Percentiles rank a stretch among this genome's conserved stretches.
These are phyloP conservation scores for Salicornia ramosissima DNA, from an alignment of 148 eudicot species.

Conservation along the genomic window DNA sequence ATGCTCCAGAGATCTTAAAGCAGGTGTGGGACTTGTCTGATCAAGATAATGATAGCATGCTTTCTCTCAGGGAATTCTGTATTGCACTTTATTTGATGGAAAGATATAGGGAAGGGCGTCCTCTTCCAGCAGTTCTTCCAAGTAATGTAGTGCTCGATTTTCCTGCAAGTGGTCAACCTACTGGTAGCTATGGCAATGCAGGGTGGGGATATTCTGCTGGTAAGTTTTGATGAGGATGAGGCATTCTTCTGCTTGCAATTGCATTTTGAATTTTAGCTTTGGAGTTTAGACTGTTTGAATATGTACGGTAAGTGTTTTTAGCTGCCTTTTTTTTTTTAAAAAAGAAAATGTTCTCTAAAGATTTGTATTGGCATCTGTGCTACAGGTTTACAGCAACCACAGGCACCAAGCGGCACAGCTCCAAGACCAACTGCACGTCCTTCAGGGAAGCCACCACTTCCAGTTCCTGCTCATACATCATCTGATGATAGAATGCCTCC, in stretches of 20 bases:
- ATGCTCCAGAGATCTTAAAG: slow-evolving; percentile 77
- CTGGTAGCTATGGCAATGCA: slow-evolving; percentile 48
- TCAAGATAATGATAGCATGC: slow-evolving; percentile 99
- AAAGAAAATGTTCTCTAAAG: neutral
- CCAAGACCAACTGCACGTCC: slow-evolving; percentile 46
- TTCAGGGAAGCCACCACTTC: slow-evolving; percentile 63
- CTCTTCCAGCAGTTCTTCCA: slow-evolving; percentile 79
- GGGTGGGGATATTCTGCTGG: slow-evolving; percentile 71
- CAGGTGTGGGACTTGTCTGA: slow-evolving; percentile 99
- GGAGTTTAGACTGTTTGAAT: neutral
- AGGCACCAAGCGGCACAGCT: slow-evolving; percentile 41
- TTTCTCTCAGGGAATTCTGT: slow-evolving; percentile 92
- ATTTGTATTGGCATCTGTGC: slow-evolving; percentile 9
- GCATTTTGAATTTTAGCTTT: neutral
- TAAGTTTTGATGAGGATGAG: slow-evolving; percentile 26
- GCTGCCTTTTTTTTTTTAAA: neutral
- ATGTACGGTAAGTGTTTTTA: neutral
- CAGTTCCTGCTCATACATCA: slow-evolving; percentile 42
- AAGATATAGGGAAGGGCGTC: slow-evolving; percentile 86
- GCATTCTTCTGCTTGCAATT: neutral
- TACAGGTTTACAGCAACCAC: slow-evolving; percentile 69
- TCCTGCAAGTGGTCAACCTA: slow-evolving; percentile 50
- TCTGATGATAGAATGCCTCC: slow-evolving; percentile 56
- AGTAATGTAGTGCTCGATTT: slow-evolving; percentile 47
- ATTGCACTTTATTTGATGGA: slow-evolving; percentile 98